Conservation (phyloP, 1,284 basidiomycete genomes). For the Vanrija humicola region DNA sequence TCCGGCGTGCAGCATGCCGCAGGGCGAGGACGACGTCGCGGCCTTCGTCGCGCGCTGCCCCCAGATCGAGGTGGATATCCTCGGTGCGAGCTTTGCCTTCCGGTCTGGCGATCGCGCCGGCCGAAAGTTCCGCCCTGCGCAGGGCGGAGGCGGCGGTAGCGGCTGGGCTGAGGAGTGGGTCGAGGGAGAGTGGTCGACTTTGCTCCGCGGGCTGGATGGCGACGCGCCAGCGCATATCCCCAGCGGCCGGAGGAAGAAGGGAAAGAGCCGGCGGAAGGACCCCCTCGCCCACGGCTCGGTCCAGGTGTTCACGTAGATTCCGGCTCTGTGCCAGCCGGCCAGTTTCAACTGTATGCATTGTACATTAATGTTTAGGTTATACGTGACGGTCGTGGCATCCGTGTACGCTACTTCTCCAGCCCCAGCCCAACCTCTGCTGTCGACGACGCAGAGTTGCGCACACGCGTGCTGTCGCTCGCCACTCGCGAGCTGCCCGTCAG, state of each 20-base stretch:
- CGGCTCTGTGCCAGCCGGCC: too few species aligned
- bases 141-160: conserved; percentile 33
- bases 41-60: conserved; percentile 22
- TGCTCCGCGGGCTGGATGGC: conserved; percentile 2
- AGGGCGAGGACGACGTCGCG: conserved; percentile 10
- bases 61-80: conserved; percentile 45
- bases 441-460: too few species aligned
- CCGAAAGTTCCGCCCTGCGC: conserved; percentile 48
- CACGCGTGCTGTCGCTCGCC: not conserved
- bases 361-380: too few species aligned
- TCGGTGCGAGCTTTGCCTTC: conserved; percentile 49
- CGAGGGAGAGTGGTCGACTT: conserved; percentile 26
- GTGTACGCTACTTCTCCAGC: too few species aligned
- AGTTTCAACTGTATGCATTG: too few species aligned
- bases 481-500: too few species aligned
- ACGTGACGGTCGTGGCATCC: too few species aligned
- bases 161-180: conserved; percentile 47
- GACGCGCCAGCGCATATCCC: conserved; percentile 1
- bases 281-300: conserved; percentile 33
- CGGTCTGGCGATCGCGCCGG: conserved; percentile 49
- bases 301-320: conserved; percentile 11
- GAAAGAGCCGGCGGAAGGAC: conserved; percentile 41
- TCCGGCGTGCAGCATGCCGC: conserved; percentile 36
- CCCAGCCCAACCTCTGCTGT: too few species aligned
- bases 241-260: conserved; percentile 26